Evolutionary conservation across 257 asterid species (phyloP).

Genomic region (Lycium barbarum): DNA sequence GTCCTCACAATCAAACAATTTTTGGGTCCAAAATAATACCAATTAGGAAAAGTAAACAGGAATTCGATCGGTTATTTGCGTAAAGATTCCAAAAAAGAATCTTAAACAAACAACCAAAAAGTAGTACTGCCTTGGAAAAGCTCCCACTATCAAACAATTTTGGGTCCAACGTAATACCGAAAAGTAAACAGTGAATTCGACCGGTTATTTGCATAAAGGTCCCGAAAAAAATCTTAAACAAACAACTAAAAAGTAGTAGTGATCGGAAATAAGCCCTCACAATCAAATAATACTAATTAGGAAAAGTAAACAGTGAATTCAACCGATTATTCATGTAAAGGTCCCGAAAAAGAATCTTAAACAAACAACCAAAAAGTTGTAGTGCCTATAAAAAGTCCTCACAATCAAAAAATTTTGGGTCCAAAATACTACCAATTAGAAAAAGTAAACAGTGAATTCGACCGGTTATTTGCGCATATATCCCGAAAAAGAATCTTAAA

Average conservation of each 20-base stretch:
- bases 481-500: background rate
- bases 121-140: no score
- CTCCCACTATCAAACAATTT: no score
- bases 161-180: background rate
- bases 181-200: background rate
- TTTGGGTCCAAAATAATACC: conserved; percentile 28
- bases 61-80: no score
- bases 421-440: background rate
- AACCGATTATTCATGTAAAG: no score
- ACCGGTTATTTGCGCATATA: background rate
- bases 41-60: no score
- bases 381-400: no score
- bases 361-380: no score
- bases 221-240: background rate
- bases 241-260: background rate
- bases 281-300: background rate
- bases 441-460: background rate
- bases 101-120: no score
- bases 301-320: no score
- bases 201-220: background rate
- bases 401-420: no score
- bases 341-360: no score
- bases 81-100: no score
- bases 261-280: background rate
- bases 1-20: background rate